These are phyloP conservation scores for Backusella tuberculispora DNA, from an alignment of 192 early-diverging fungal genomes.

Conservation along the genomic window DNA sequence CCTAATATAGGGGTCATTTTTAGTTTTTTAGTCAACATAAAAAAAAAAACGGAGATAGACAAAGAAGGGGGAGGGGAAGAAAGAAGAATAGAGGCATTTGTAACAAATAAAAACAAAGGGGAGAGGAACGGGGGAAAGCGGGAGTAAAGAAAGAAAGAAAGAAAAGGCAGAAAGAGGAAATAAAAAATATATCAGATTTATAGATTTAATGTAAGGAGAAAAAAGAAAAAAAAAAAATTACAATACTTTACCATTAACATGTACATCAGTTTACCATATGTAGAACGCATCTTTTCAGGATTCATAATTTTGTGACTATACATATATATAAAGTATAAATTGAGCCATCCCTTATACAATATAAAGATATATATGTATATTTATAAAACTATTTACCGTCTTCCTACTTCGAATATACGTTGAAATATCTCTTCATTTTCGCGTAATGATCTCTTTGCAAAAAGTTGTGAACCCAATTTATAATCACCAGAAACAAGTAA, in stretches of 20 bases:
- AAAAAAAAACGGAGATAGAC: not conserved
- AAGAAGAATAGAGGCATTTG: not conserved
- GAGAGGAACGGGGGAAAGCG: not conserved
- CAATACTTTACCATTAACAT: conserved; percentile 66
- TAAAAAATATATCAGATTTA: not conserved
- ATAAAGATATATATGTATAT: not conserved
- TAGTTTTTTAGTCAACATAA: too few relatives aligned
- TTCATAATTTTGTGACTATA: conserved; percentile 83
- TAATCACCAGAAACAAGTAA: conserved; percentile 86
- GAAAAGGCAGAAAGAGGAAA: not conserved
- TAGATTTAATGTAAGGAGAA: not conserved
- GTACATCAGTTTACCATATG: conserved; percentile 97
- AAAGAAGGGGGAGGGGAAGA: not conserved
- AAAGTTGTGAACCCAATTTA: conserved; percentile 73
- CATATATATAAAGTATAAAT: not conserved
- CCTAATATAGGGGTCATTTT: conserved; percentile 53
- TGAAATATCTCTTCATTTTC: conserved; percentile 82
- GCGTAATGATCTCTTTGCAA: conserved; percentile 60
- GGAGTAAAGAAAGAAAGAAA: not conserved
- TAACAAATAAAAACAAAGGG: not conserved
- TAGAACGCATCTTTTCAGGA: conserved; percentile 95
- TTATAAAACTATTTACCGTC: conserved; percentile 47
- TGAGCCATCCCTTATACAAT: not conserved
- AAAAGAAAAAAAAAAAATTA: not conserved
- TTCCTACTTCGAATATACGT: conserved; percentile 66